These are phyloP conservation scores for Sphagnurus paluster DNA, from an alignment of 1,284 basidiomycete genomes.

Conservation along the genomic window DNA sequence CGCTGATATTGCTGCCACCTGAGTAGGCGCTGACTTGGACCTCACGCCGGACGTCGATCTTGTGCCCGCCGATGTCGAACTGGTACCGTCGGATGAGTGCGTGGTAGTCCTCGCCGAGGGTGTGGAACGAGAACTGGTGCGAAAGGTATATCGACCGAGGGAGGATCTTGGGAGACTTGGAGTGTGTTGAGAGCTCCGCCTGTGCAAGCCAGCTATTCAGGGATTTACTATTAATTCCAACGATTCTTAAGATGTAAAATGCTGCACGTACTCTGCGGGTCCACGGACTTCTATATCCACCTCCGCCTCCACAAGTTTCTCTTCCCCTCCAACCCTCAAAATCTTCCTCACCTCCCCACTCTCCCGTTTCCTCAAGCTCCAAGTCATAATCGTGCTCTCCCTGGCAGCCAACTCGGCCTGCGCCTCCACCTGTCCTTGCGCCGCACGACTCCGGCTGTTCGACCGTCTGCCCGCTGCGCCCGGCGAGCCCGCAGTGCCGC, in stretches of 20 bases:
- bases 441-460: conserved; percentile 7
- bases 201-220: conserved; percentile 66
- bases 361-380: conserved; percentile 56
- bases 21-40: conserved; percentile 64
- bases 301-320: conserved; percentile 2
- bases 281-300: no score
- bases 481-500: background rate
- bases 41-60: conserved; percentile 70
- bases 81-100: conserved; percentile 70
- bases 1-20: conserved; percentile 32
- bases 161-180: conserved; percentile 55
- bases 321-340: conserved; percentile 19
- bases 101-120: conserved; percentile 77
- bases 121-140: conserved; percentile 79
- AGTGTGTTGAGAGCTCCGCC: conserved; percentile 78
- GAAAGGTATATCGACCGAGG: conserved; percentile 78
- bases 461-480: conserved; percentile 6
- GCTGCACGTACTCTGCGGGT: conserved; percentile 28
- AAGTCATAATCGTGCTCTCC: conserved; percentile 62
- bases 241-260: conserved; percentile 3
- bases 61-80: conserved; percentile 57
- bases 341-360: conserved; percentile 51
- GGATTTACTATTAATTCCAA: background rate
- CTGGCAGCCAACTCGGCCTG: conserved; percentile 49
- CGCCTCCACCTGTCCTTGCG: conserved; percentile 25